Evolutionary conservation across 345 rosid genomes (phyloP), one percentile per base, ranked within the genome.

Genomic region (Syzygium aromaticum): DNA sequence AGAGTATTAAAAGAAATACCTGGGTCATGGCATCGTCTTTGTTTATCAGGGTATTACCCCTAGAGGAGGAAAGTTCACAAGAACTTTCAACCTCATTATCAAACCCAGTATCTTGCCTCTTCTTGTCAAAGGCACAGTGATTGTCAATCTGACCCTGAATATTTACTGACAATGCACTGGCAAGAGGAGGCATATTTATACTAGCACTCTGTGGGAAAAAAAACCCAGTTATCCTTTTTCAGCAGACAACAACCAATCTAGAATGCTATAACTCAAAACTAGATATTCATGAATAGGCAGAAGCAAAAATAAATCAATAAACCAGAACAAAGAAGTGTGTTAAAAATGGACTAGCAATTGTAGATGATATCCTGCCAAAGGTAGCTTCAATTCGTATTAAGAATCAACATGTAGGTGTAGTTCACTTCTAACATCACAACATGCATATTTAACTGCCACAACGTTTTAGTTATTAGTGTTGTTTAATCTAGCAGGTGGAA

Each of bases 1-100:
- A 73, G 25, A 30, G 30, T 30, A 54, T 84, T 38, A 51, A 52
- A 14, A 19, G 21, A 56, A 9, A 52, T 73, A 96, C 98, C 98
- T 93, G 95, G 80, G 94, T 92, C 90, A 93, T 89, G 57, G 92
- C 93, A 87, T 94, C 91, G 84, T 93, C 91, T 88, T 92, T 92
- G 87, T 77, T 88, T 56, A 86, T 85, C 73, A 89, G 89, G 86
- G 91, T 52, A 84, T 88, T 89, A 91, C 43, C 85, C 84, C 87
- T 12, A 43, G 49, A 84, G 57, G 64, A 46, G 21, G 46, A 64
- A 28, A 38, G 38, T 43, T 86, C 61, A 5, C 67, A 86, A 54
- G 64, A 33, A 86, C 53, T 54, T 80, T 56, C 57, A 23, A n/a
- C 77, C 17, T 28, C 64, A 77, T 67, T 30, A 86, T 49, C 77